Evolutionary conservation across 129 eudicot species (phyloP), one percentile per base, ranked within the genome.

Genomic region (Rutidosis leptorrhynchoides): DNA sequence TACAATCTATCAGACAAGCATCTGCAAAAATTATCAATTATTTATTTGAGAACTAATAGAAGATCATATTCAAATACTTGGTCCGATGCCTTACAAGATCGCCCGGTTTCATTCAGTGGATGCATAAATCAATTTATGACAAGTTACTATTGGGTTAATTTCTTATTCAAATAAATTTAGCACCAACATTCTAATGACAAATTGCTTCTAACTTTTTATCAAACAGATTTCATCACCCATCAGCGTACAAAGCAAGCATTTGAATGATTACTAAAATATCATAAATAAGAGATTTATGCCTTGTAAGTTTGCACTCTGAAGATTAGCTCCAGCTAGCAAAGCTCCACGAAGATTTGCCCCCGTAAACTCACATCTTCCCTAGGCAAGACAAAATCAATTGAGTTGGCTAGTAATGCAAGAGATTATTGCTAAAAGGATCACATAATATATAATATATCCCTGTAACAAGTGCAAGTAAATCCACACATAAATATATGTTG

Each of bases 301-400:
- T 83, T 92, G 98, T 48, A 92, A 68, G 73, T 92, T 92, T 81
- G 98, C 98, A 83, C 98, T 92, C 72, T 92, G 98, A 56, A 92
- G 90, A 78, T 83, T 92, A 58, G 98, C 95, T 43, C 98, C 98
- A 79, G 98, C 96, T 68, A 92, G 79, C 63, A 92, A 63, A 66
- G 98, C 90, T 70, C 95, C 95, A 75, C 96, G 96, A 66, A 92
- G 98, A 82, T 92, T 92, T 24, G 98, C 98, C 60, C 96, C 96
- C 5, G 90, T 92, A 71, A 92, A 92, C 77, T 92, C 98, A 83
- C 98, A 92, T 88, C 97, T 91, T 85, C 83, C 81, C 79, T 74
- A 81, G 94, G 83, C 84, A 85, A 79, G 64, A 83, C 24, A 74
- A 73, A 82, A 77, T 67, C 59, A 79, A 65, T 42, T 71, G 68